Evolutionary conservation across 305 asterid species (phyloP), one percentile per base, ranked within the genome.

Genomic region (Coffea humblotiana): DNA sequence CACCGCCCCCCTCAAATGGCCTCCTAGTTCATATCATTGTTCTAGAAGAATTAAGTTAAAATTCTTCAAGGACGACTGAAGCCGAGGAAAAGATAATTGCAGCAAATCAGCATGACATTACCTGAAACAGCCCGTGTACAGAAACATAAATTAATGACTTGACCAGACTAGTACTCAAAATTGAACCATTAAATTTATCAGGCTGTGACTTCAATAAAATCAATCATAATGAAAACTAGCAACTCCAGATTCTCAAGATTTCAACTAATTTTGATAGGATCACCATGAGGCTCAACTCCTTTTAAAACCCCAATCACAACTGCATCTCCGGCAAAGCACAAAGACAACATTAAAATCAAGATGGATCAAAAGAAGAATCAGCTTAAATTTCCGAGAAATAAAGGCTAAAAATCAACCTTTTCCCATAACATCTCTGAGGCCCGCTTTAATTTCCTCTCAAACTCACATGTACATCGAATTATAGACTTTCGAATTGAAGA

Each of bases 351-450:
- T 8, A 18, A 10, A 29, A 64, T 27, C 60, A 64, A 40, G 32
- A 21, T n/a, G 27, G 47, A 63, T 32, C 10, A 67, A 35, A 35
- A 18, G 48, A 14, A 66, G 15, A 3, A 29, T 48, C 45, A 76
- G 79, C 72, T 76, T 35, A 77, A 75, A 77, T 48, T 47, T 10
- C 73, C 71, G 32, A 0, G n/a, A 64, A 77, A 64, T 27, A 65
- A 15, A 77, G 49, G 35, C 47, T 7, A 61, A 45, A 76, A 27
- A 47, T 77, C 64, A 64, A 77, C 18, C 48, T 15, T 64, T 49
- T 13, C 16, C 52, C 7, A 60, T 10, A 61, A 76, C 67, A 45
- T 47, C 63, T 27, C 72, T 29, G 47, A 43, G 56, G 27, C 71
- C 35, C 13, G 16, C 67, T 37, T 72, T 27, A 2, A 75, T 43